Percentiles rank a stretch among this genome's conserved stretches.
Evolutionary conservation across 768 basidiomycete genomes (phyloP).

Genomic region (Suillus subluteus): DNA sequence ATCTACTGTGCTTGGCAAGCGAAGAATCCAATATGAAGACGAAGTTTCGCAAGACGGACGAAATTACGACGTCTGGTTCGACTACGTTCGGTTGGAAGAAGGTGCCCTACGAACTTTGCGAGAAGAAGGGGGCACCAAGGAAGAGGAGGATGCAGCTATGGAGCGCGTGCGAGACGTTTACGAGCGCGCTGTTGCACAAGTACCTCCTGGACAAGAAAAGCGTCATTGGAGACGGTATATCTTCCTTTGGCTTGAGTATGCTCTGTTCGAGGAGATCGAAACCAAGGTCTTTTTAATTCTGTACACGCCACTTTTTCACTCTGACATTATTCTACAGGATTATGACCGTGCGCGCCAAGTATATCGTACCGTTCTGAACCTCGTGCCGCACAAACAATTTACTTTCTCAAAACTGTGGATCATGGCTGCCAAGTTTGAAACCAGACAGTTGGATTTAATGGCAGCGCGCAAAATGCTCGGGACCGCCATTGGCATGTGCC

Average conservation of each 20-base stretch:
- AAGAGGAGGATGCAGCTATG: conserved; percentile 65
- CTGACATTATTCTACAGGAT: conserved; percentile 53
- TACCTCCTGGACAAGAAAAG: conserved; percentile 94
- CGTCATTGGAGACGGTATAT: conserved; percentile 90
- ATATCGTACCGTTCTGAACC: conserved; percentile 84
- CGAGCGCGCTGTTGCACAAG: conserved; percentile 92
- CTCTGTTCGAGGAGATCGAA: conserved; percentile 95
- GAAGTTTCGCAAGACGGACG: conserved; percentile 88
- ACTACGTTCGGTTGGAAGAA: conserved; percentile 92
- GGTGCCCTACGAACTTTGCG: conserved; percentile 76
- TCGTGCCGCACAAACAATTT: conserved; percentile 95
- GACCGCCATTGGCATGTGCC: conserved; percentile 91
- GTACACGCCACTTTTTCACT: neutral
- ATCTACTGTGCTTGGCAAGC: conserved; percentile 92
- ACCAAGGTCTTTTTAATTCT: conserved; percentile 63
- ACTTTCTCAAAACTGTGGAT: conserved; percentile 98
- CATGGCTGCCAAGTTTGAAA: conserved; percentile 90
- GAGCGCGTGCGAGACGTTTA: conserved; percentile 89
- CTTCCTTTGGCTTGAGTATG: conserved; percentile 94
- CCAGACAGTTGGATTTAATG: conserved; percentile 77
- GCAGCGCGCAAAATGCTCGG: conserved; percentile 92
- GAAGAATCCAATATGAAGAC: conserved; percentile 99
- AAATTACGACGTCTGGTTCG: conserved; percentile 99
- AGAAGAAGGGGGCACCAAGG: conserved; percentile 73
- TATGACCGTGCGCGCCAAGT: conserved; percentile 85